Percentiles rank a stretch among this genome's conserved stretches.
Evolutionary conservation across 495 filamentous ascomycete genomes (phyloP).

Genomic region (Mytilinidion resinicola): DNA sequence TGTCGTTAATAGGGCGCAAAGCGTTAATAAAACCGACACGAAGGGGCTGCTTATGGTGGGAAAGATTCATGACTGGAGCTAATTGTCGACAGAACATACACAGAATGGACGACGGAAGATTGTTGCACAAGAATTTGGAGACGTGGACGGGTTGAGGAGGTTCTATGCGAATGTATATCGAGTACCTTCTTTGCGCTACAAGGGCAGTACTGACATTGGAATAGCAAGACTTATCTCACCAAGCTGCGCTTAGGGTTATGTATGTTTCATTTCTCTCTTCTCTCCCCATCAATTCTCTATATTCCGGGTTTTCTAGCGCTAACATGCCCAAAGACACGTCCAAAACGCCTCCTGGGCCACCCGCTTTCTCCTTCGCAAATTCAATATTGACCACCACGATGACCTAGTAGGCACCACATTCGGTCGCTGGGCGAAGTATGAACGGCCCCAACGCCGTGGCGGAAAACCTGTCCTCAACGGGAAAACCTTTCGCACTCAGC

Average conservation of each 20-base stretch:
- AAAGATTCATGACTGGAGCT: too few species aligned
- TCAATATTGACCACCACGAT: slow-evolving; percentile 44
- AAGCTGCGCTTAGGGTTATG: slow-evolving; percentile 44
- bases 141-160: slow-evolving; percentile 37
- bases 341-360: slow-evolving; percentile 51
- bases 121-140: slow-evolving; percentile 43
- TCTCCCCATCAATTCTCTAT: slow-evolving; percentile 4
- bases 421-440: slow-evolving; percentile 44
- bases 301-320: neutral
- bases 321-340: slow-evolving; percentile 35
- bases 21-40: neutral
- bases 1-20: neutral
- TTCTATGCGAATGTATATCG: slow-evolving; percentile 34
- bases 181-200: neutral
- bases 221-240: slow-evolving; percentile 30
- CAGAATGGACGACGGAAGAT: slow-evolving; percentile 38
- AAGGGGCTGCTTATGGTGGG: too few species aligned
- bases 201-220: neutral
- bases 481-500: slow-evolving; percentile 44
- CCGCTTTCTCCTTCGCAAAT: slow-evolving; percentile 46
- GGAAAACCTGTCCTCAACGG: slow-evolving; percentile 47
- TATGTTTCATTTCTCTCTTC: neutral
- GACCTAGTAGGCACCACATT: slow-evolving; percentile 45
- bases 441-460: slow-evolving; percentile 41
- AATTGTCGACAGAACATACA: slow-evolving; percentile 3